phyloP scores from a whole-genome alignment of 2,329 filamentous ascomycete species.

The Juglanconis oblonga region DNA sequence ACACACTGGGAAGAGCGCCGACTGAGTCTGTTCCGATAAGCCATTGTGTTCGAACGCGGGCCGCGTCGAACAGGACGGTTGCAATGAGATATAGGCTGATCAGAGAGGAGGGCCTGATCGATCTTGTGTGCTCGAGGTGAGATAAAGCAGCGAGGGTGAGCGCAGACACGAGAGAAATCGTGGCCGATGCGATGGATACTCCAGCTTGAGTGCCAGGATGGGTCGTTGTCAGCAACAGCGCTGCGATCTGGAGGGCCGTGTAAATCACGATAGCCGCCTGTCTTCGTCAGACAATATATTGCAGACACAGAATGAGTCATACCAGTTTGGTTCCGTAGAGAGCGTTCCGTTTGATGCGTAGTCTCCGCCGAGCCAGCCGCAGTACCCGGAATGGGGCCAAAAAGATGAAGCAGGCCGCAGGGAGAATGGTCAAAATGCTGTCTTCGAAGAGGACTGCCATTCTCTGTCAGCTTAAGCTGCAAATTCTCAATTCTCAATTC shows the following conservation, averaged over 20 bases:
- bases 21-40: conserved; percentile 27
- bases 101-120: conserved; percentile 43
- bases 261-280: neutral
- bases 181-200: conserved; percentile 11
- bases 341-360: conserved; percentile 3
- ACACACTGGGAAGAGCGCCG: conserved; percentile 37
- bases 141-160: conserved; percentile 36
- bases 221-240: neutral
- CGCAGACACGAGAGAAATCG: conserved; percentile 18
- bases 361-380: conserved; percentile 1
- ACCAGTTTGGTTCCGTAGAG: conserved; percentile 11
- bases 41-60: conserved; percentile 42
- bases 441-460: conserved; percentile 16
- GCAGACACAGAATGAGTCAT: neutral
- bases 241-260: neutral
- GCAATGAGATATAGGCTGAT: conserved; percentile 44
- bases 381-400: conserved; percentile 4
- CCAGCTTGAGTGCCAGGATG: conserved; percentile 1
- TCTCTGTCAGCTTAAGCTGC: neutral
- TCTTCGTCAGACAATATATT: neutral
- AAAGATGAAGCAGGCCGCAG: conserved; percentile 13
- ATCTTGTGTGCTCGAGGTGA: conserved; percentile 43
- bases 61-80: conserved; percentile 43
- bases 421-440: conserved; percentile 13
- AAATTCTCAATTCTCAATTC: too few species aligned